Base-by-base conservation (phyloP, 305 asterid species). In the Ilex paraguariensis region DNA sequence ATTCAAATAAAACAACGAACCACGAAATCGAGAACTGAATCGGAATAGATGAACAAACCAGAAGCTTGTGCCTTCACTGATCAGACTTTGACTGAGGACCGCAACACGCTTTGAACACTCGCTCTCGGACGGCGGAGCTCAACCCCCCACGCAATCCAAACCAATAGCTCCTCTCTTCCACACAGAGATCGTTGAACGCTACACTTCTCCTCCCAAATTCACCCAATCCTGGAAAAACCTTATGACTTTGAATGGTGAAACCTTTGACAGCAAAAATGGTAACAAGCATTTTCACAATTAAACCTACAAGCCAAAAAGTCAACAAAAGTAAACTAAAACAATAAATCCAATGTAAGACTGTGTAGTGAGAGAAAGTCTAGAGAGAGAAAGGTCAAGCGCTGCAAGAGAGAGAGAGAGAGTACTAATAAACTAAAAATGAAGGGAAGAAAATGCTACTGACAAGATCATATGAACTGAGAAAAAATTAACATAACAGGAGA, bases 51-150 rank as follows among this genome's bases (percentile, higher is more conserved):
- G 59, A 87, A 91, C 95, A 60, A 21, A 21, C 28, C 28, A 21
- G 78, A 81, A 73, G 90, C 85, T 67, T 81, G 94, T 72, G 86
- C 79, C 59, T 66, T 77, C 79, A 76, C 66, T 66, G 85, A 65
- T 78, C 95, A 79, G 59, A 79, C 54, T 78, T 80, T 86, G 31
- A 79, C 79, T 17, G 85, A 68, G 16, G 86, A 78, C 39, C 87
- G 28, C 28, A 81, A 64, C 64, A 69, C 60, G 17, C 72, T 65
- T 21, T 21, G 28, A 21, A 21, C 28, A 21, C 28, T 21, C 28
- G 2, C 28, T 21, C 28, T 21, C 28, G 28, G 28, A 21, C 28
- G 28, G 28, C 28, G 28, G 44, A 74, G 77, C 64, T 71, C 83
- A 57, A 61, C 67, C 32, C 77, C 85, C 81, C 78, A 75, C 2